These are phyloP conservation scores for Aspergillus sp. DNA, from an alignment of 2,329 filamentous ascomycete genomes.

Conservation along the genomic window DNA sequence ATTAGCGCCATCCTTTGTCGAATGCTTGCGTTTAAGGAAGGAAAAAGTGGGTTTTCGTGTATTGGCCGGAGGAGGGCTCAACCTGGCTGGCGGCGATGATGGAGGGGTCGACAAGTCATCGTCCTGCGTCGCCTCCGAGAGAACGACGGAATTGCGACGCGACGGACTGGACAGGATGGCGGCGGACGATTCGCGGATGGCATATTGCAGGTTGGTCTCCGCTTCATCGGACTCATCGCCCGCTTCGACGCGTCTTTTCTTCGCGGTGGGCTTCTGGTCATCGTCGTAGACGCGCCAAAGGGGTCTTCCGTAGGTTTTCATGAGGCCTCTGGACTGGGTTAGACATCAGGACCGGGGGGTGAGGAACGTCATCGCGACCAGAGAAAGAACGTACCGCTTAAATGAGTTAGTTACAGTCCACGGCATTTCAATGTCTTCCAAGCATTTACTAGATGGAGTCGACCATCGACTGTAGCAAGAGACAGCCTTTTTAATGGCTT, in stretches of 20 bases:
- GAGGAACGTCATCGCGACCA: constrained; percentile 2
- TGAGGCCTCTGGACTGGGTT: constrained; percentile 34
- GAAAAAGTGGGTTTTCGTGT: constrained; percentile 44
- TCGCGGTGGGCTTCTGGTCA: constrained; percentile 34
- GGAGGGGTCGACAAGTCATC: constrained; percentile 44
- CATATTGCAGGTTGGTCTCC: constrained; percentile 40
- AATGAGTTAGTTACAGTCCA: constrained; percentile 46
- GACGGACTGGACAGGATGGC: constrained; percentile 40
- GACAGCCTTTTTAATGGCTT: too few species aligned
- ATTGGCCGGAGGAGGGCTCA: constrained; percentile 35
- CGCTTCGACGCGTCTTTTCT: constrained; percentile 38
- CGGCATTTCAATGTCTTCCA: constrained; percentile 34
- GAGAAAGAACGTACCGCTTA: constrained; percentile 33
- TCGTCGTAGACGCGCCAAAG: constrained; percentile 42
- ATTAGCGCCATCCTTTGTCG: constrained; percentile 20
- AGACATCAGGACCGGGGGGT: constrained; percentile 2
- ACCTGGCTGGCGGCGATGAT: constrained; percentile 43
- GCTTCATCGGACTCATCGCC: constrained; percentile 33
- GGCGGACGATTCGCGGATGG: constrained; percentile 41
- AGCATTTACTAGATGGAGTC: background rate
- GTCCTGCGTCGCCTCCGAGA: constrained; percentile 36
- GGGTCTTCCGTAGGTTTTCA: constrained; percentile 43
- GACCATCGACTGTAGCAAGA: background rate
- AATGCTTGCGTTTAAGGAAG: constrained; percentile 41
- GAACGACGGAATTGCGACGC: constrained; percentile 38